Evolutionary conservation across 2,329 filamentous ascomycete genomes (phyloP).

Genomic region (Gyromitra esculenta): DNA sequence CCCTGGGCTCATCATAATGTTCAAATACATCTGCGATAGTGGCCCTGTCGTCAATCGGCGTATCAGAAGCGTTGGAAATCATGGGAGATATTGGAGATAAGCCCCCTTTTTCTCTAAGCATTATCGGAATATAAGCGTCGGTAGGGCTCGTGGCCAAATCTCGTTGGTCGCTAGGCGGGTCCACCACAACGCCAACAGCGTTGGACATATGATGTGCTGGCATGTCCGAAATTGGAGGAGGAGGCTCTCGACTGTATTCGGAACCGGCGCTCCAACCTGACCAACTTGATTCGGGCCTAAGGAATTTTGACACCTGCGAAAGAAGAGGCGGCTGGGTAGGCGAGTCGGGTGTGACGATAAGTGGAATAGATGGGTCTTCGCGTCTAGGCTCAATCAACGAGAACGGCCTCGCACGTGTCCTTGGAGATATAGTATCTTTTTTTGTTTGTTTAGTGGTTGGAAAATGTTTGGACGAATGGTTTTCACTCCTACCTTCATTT

Average conservation of each 20-base stretch:
- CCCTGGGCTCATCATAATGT: slow-evolving; percentile 54
- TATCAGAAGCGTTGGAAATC: slow-evolving; percentile 45
- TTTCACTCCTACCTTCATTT: slow-evolving; percentile 46
- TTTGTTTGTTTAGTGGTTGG: slow-evolving; percentile 33
- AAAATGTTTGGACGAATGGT: slow-evolving; percentile 24
- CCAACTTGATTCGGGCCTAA: slow-evolving; percentile 50
- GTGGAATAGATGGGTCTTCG: slow-evolving; percentile 48
- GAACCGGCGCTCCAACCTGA: slow-evolving; percentile 51
- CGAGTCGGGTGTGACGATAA: slow-evolving; percentile 55
- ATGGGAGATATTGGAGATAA: slow-evolving; percentile 51
- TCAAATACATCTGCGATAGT: slow-evolving; percentile 54
- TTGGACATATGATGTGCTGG: slow-evolving; percentile 45
- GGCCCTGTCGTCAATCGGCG: slow-evolving; percentile 51
- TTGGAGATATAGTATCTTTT: slow-evolving; percentile 40
- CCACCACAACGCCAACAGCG: slow-evolving; percentile 47
- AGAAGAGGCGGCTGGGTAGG: slow-evolving; percentile 46
- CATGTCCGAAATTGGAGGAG: slow-evolving; percentile 35
- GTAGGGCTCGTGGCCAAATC: slow-evolving; percentile 48
- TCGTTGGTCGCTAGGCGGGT: slow-evolving; percentile 49
- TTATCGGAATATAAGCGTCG: slow-evolving; percentile 49
- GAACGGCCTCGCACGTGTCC: slow-evolving; percentile 44
- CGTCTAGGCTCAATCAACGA: slow-evolving; percentile 39
- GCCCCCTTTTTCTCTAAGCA: slow-evolving; percentile 42
- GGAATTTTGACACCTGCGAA: slow-evolving; percentile 50
- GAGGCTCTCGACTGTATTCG: slow-evolving; percentile 40